Evolutionary conservation across 495 filamentous ascomycete genomes (phyloP), one percentile per base, ranked within the genome.

Genomic region (Darksidea phi): DNA sequence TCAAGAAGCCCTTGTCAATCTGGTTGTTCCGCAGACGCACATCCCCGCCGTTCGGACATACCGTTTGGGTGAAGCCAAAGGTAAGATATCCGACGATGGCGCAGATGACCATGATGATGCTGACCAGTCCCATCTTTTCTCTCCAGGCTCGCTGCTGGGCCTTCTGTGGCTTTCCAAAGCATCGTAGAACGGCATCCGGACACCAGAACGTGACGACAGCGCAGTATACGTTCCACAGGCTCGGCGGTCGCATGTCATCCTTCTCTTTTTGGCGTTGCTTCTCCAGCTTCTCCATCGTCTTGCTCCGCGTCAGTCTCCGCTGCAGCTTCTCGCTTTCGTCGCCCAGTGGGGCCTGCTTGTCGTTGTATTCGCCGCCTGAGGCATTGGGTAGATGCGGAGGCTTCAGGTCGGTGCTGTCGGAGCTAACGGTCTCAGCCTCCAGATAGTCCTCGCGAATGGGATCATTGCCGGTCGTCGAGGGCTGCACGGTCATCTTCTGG

Each of bases 91-190:
- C 95, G 55, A 99, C 94, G 68, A 95, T 86, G 11, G 83, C 82
- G 70, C 88, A 92, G 69, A 97, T 91, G 56, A 90, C 73, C 18
- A 95, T 67, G 69, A 99, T 97, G 68, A 97, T 83, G 76, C 90
- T 95, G 71, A 97, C 88, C 55, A 99, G 78, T 6, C 95, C 95
- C 80, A 99, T 96, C 81, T 99, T 99, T 73, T 99, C 95, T 57
- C 95, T 85, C 95, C 95, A 99, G 17, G 95, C 95, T 64, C 90
- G 83, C 61, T 92, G 89, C 72, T 97, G 91, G 17, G 84, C 90
- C 74, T 88, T 94, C 47, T 87, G 76, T n/a, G 88, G 83, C 80
- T 89, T 96, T 36, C 91, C 92, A 67, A 90, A 90, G 71, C 91
- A 96, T 52, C 77, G 80, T 38, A 99, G 76, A 15, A 96, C 73